These are phyloP conservation scores for Entomophthora muscae DNA, from an alignment of 371 early-diverging fungal genomes.

Conservation along the genomic window DNA sequence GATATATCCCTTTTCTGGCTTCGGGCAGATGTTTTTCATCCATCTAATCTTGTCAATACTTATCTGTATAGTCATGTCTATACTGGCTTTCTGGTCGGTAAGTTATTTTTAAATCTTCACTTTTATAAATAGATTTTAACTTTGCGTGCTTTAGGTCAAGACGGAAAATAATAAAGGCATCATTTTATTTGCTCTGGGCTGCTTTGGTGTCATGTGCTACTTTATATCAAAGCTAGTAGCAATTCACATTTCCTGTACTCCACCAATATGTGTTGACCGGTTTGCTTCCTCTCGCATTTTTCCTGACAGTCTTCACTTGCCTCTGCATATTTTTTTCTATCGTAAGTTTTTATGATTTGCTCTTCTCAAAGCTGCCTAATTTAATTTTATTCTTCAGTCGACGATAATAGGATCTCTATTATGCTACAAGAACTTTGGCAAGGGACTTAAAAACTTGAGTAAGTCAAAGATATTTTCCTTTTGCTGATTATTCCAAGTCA, in stretches of 20 bases:
- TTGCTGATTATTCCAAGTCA: background rate
- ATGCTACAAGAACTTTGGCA: conserved; percentile 65
- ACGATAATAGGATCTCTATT: conserved; percentile 42
- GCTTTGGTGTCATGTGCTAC: conserved; percentile 16
- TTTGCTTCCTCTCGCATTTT: conserved; percentile 28
- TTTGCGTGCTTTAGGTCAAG: conserved; percentile 12
- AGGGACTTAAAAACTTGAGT: conserved; percentile 46
- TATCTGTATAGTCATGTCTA: conserved; percentile 44
- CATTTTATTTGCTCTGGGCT: conserved; percentile 15
- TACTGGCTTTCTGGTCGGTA: conserved; percentile 65
- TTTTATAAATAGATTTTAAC: background rate
- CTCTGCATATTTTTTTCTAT: conserved; percentile 1
- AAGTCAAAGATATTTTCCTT: conserved; percentile 8
- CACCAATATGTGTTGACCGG: conserved; percentile 13
- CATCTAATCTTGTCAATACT: conserved; percentile 63
- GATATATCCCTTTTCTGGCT: conserved; percentile 28
- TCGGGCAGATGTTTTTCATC: conserved; percentile 16
- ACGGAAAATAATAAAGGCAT: conserved; percentile 18
- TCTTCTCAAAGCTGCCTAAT: background rate
- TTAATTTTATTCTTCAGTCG: conserved; percentile 10
- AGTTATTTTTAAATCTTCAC: conserved; percentile 28
- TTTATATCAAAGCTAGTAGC: conserved; percentile 17
- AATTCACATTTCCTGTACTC: conserved; percentile 13
- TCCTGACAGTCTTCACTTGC: conserved; percentile 26
- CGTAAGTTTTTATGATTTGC: conserved; percentile 21